Percentiles rank a stretch among this genome's conserved stretches.
Evolutionary conservation across 2,329 filamentous ascomycete genomes (phyloP).

Genomic region (Claviceps sp.): DNA sequence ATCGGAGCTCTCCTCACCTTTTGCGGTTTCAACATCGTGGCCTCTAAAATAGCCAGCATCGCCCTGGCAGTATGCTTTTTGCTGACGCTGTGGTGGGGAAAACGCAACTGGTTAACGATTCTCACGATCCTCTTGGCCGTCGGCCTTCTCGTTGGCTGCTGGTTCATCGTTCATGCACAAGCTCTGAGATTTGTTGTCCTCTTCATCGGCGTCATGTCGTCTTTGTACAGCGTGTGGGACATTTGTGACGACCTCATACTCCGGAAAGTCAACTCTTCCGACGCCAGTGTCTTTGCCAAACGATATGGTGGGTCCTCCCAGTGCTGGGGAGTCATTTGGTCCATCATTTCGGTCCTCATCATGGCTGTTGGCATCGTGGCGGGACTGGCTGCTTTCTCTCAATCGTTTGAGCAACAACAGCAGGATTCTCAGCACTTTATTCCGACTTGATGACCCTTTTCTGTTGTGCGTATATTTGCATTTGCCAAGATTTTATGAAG

Average conservation of each 20-base stretch:
- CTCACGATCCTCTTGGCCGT: constrained; percentile 56
- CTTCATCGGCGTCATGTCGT: constrained; percentile 74
- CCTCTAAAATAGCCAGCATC: constrained; percentile 65
- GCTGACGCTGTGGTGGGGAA: constrained; percentile 71
- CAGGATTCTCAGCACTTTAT: constrained; percentile 56
- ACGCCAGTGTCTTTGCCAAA: constrained; percentile 67
- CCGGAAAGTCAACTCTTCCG: constrained; percentile 66
- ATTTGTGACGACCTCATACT: constrained; percentile 74
- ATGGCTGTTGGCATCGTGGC: constrained; percentile 65
- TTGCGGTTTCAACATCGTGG: constrained; percentile 69
- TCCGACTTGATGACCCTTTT: constrained; percentile 23
- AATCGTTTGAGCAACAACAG: constrained; percentile 55
- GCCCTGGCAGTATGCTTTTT: constrained; percentile 61
- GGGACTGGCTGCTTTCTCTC: constrained; percentile 61
- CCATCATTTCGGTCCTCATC: constrained; percentile 54
- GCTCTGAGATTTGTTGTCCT: constrained; percentile 61
- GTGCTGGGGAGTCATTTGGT: constrained; percentile 74
- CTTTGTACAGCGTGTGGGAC: constrained; percentile 71
- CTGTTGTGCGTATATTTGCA: background rate
- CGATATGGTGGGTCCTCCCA: constrained; percentile 66
- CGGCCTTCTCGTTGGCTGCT: constrained; percentile 57
- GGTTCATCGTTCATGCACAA: constrained; percentile 69
- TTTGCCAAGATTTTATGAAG: too few relatives aligned
- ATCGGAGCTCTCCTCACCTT: constrained; percentile 69
- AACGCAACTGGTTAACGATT: constrained; percentile 66